Conservation (phyloP, 495 filamentous ascomycete species). For the Penicillium psychrofluorescens region DNA sequence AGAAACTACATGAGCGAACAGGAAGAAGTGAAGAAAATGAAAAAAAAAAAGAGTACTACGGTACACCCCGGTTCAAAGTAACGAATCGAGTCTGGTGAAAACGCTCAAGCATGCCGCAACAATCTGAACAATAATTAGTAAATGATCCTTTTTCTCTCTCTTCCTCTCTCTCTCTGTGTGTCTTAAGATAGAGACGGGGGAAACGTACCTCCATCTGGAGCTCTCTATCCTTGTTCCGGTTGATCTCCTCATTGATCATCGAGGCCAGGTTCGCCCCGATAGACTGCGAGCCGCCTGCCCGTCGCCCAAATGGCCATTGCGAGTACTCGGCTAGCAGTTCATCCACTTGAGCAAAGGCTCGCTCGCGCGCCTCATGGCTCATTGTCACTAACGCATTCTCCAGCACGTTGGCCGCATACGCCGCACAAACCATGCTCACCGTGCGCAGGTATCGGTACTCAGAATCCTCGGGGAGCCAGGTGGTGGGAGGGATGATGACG, state of each 20-base stretch:
- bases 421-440: conserved; percentile 92
- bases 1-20: conserved; percentile 30
- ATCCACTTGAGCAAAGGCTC: conserved; percentile 94
- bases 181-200: not conserved
- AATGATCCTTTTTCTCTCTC: not conserved
- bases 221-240: conserved; percentile 79
- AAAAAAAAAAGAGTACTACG: conserved; percentile 11
- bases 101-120: conserved; percentile 94
- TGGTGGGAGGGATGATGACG: conserved; percentile 73
- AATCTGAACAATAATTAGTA: conserved; percentile 46
- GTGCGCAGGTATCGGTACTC: conserved; percentile 90
- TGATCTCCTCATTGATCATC: conserved; percentile 80
- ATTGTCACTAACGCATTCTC: conserved; percentile 94
- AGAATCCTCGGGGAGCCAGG: conserved; percentile 87
- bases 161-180: too few relatives aligned
- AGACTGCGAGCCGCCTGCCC: conserved; percentile 62
- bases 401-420: conserved; percentile 95
- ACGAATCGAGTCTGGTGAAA: conserved; percentile 90
- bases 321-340: conserved; percentile 92
- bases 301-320: conserved; percentile 89
- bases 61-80: conserved; percentile 54
- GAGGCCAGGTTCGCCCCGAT: conserved; percentile 93
- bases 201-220: conserved; percentile 80
- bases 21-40: conserved; percentile 12
- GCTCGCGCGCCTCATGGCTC: conserved; percentile 86